phyloP scores from a whole-genome alignment of 352 stramenopile genomes.

The Pythium sukuiense region DNA sequence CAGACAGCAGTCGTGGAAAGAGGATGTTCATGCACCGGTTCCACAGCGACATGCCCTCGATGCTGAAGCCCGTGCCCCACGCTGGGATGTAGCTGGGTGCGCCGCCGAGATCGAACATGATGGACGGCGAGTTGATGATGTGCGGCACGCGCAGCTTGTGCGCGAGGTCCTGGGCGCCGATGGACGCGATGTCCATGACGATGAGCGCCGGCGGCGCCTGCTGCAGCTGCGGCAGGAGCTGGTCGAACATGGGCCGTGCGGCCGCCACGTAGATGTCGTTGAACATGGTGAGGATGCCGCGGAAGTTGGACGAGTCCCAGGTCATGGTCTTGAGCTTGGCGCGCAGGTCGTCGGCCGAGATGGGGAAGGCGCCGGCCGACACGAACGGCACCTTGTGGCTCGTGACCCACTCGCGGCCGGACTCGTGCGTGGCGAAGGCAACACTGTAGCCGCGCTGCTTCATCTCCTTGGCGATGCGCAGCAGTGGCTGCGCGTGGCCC shows the following conservation, averaged over 20 bases:
- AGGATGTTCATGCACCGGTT: constrained; percentile 89
- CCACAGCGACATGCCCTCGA: constrained; percentile 80
- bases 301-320: constrained; percentile 80
- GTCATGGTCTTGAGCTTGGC: constrained; percentile 78
- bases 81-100: constrained; percentile 77
- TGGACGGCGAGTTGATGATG: constrained; percentile 84
- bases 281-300: constrained; percentile 87
- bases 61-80: constrained; percentile 82
- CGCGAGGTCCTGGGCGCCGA: constrained; percentile 77
- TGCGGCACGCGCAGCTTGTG: constrained; percentile 77
- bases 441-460: constrained; percentile 67
- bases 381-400: constrained; percentile 62
- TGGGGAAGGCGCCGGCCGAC: constrained; percentile 70
- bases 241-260: constrained; percentile 77
- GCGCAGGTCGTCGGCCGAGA: constrained; percentile 69
- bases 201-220: constrained; percentile 56
- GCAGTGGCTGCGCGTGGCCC: constrained; percentile 71
- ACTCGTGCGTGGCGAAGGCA: constrained; percentile 84
- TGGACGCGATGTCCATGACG: constrained; percentile 79
- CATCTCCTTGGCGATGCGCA: constrained; percentile 80
- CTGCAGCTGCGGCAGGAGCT: constrained; percentile 52
- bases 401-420: constrained; percentile 66
- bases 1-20: constrained; percentile 82
- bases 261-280: constrained; percentile 85
- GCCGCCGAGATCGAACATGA: constrained; percentile 79